Conservation (phyloP, 1,284 basidiomycete genomes). For the Boletus calvinii region DNA sequence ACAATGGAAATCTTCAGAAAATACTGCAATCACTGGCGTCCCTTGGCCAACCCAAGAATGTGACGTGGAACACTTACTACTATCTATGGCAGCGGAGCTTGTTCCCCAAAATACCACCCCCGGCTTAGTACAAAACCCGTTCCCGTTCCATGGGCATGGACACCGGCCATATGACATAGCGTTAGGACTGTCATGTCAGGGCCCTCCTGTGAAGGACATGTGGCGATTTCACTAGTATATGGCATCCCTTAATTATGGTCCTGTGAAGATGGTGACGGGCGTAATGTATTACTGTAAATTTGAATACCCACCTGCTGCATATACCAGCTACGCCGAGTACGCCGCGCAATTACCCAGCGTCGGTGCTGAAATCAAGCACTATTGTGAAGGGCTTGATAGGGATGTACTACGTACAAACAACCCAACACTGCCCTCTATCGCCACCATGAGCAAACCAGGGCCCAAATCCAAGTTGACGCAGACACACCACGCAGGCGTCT, state of each 20-base stretch:
- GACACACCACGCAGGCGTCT: conserved; percentile 56
- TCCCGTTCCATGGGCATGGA: conserved; percentile 1
- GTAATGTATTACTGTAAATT: not conserved
- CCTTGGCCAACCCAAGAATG: conserved; percentile 10
- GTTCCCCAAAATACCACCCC: conserved; percentile 1
- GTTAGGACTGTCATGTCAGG: conserved; percentile 3
- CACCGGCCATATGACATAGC: conserved; percentile 10
- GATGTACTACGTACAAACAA: not conserved
- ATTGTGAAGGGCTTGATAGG: too few relatives aligned
- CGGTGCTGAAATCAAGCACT: not conserved
- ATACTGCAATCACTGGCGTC: not conserved
- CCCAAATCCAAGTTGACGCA: conserved; percentile 43
- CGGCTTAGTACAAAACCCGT: conserved; percentile 10
- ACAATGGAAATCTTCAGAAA: conserved; percentile 11
- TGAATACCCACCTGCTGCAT: not conserved
- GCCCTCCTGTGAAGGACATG: not conserved
- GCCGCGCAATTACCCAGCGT: not conserved
- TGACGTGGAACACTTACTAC: conserved; percentile 7
- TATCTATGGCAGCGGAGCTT: conserved; percentile 1
- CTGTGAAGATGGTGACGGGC: not conserved
- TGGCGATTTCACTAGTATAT: conserved; percentile 12
- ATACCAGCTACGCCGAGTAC: too few relatives aligned
- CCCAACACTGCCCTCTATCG: not conserved
- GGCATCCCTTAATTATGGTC: not conserved
- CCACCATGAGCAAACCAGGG: conserved; percentile 47